Base-by-base conservation (phyloP, 805 yeast genomes). In the Candida jianshihensis region DNA sequence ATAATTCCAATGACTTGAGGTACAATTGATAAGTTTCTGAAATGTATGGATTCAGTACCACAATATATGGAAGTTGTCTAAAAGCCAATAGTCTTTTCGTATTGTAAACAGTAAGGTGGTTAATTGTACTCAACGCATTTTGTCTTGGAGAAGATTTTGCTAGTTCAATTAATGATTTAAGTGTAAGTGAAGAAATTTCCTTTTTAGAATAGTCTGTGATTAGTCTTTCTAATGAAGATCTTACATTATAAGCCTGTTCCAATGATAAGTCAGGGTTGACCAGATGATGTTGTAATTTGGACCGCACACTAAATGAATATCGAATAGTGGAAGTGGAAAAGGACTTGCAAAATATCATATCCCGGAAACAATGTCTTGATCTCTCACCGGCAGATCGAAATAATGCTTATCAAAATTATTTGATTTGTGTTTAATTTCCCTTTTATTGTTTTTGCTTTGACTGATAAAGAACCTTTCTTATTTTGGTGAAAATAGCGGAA, bases 31-130 rank as follows among this genome's bases (percentile, higher is more conserved):
- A 86, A 17, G 84, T 80, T 47, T 75, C 75, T 10, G 90, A 81
- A 35, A 90, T 80, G 49, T 85, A 77, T 6, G 97, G 97, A 54
- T 90, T 90, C 42, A 90, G 60, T 38, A 88, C 81, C 32, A 81
- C 87, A 47, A 89, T 71, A 56, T 87, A 90, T 0, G 96, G 96
- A 37, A 90, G 62, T 30, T 71, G 65, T 43, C 90, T 71, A 45
- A 90, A 75, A 20, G 80, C 81, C 22, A 71, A 68, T 14, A 88
- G 57, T 43, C 96, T 66, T 36, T 79, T 74, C 7, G 95, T 85
- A 37, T 87, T 78, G 47, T 74, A 69, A 1, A 75, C 69, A 17
- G 82, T 54, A 30, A 83, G 51, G 33, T 69, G 64, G 40, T 75
- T 72, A 13, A 80, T 63, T 0, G 88, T 78, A 12, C 72, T 72